Evolutionary conservation across 306 rosid species (phyloP).

Genomic region (Sechiopsis laciniata): DNA sequence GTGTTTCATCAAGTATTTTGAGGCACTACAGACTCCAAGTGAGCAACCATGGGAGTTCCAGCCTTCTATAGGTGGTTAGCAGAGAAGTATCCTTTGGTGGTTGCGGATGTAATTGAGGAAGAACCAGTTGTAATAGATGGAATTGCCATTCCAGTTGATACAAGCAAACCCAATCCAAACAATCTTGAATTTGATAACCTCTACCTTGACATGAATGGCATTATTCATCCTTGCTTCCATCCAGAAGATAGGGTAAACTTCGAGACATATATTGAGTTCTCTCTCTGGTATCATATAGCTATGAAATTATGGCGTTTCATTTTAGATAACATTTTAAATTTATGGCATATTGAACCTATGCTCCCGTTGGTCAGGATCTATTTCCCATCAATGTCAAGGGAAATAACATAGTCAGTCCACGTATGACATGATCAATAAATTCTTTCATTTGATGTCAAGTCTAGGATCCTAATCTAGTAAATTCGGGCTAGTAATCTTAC

Average conservation of each 20-base stretch:
- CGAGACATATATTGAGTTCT: neutral
- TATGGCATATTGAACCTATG: neutral
- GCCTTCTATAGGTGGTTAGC: slow-evolving; percentile 95
- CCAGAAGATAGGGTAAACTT: slow-evolving; percentile 84
- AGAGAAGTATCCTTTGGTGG: slow-evolving; percentile 80
- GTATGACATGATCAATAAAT: neutral
- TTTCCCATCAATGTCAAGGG: neutral
- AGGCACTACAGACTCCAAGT: neutral
- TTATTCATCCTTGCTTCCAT: slow-evolving; percentile 94
- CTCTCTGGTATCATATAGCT: neutral
- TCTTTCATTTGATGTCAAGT: neutral
- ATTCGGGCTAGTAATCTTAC: neutral
- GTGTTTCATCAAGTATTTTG: neutral
- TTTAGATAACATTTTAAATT: neutral
- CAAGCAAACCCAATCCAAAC: slow-evolving; percentile 80
- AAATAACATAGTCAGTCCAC: neutral
- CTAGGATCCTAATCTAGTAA: neutral
- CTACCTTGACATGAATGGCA: slow-evolving; percentile 94
- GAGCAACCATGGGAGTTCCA: slow-evolving; percentile 75
- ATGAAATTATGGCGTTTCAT: slow-evolving; percentile 1
- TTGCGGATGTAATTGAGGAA: slow-evolving; percentile 79
- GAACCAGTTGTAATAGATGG: slow-evolving; percentile 77
- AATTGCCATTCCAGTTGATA: slow-evolving; percentile 68
- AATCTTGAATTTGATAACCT: slow-evolving; percentile 80
- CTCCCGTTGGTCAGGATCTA: neutral